These are phyloP conservation scores for Gossypium thurberi DNA, from an alignment of 345 rosid species.

Conservation along the genomic window DNA sequence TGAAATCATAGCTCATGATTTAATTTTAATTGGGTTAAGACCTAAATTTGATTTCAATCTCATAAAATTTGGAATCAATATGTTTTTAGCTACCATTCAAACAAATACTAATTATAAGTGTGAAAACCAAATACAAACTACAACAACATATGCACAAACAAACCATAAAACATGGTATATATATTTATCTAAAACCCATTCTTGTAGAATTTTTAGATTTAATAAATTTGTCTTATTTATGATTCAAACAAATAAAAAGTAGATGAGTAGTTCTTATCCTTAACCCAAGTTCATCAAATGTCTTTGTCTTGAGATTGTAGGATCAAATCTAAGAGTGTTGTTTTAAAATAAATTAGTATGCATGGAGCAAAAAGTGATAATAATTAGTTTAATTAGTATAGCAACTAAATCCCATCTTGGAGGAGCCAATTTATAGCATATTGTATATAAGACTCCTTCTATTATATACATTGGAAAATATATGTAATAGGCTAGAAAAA, in stretches of 20 bases:
- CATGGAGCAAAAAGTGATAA: neutral
- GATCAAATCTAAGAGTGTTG: neutral
- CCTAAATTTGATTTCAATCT: neutral
- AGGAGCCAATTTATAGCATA: too few relatives aligned
- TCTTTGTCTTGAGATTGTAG: neutral
- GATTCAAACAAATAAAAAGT: neutral
- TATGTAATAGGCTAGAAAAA: too few relatives aligned
- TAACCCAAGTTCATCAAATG: neutral
- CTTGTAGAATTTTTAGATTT: neutral
- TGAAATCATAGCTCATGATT: conserved; percentile 1
- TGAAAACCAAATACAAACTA: neutral
- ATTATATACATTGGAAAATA: too few relatives aligned
- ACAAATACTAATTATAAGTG: too few relatives aligned
- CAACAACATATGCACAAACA: neutral
- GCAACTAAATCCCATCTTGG: too few relatives aligned
- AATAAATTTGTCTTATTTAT: neutral
- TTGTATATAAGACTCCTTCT: too few relatives aligned
- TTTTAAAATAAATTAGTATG: neutral
- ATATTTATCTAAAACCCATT: neutral
- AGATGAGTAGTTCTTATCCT: neutral
- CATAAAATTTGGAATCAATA: neutral
- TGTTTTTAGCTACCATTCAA: neutral
- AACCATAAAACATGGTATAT: neutral
- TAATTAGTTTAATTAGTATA: too few relatives aligned
- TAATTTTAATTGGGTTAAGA: neutral